These are phyloP conservation scores for Cubamyces sp. DNA, from an alignment of 768 basidiomycete genomes.

Conservation along the genomic window DNA sequence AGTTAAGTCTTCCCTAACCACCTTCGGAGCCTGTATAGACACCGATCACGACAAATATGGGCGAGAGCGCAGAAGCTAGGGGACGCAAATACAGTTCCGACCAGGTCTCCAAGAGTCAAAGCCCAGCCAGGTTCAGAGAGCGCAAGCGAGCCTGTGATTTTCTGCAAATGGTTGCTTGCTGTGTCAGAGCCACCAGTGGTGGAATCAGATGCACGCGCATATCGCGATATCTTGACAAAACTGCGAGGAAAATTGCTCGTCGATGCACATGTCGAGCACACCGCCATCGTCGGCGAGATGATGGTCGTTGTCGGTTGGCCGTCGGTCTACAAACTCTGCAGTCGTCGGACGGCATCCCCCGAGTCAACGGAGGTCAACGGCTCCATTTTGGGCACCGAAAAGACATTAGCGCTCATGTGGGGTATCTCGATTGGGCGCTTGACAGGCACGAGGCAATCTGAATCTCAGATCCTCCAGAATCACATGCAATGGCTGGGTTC, in stretches of 20 bases:
- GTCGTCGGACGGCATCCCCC: slow-evolving; percentile 1
- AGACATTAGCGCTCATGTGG: background rate
- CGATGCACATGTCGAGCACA: background rate
- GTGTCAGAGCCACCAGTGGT: background rate
- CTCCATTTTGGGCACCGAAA: background rate
- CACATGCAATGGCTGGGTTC: slow-evolving; percentile 21
- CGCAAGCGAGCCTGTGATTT: slow-evolving; percentile 15
- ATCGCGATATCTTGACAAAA: background rate
- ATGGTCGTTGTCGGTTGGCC: slow-evolving; percentile 5
- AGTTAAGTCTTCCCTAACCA: background rate
- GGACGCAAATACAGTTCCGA: slow-evolving; percentile 7
- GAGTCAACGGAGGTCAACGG: background rate
- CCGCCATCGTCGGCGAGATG: background rate
- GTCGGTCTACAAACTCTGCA: too few species aligned
- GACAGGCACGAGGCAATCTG: slow-evolving; percentile 10
- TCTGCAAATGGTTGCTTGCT: background rate
- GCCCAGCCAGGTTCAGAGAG: slow-evolving; percentile 1
- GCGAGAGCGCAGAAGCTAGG: background rate
- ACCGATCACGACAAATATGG: background rate
- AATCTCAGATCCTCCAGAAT: slow-evolving; percentile 11
- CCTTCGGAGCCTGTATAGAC: background rate
- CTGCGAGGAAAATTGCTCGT: background rate
- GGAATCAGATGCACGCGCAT: slow-evolving; percentile 6
- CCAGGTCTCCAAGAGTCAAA: background rate
- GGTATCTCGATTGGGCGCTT: slow-evolving; percentile 7